Evolutionary conservation across 345 rosid genomes (phyloP), one percentile per base, ranked within the genome.

Genomic region (Eucalyptus coolabah): DNA sequence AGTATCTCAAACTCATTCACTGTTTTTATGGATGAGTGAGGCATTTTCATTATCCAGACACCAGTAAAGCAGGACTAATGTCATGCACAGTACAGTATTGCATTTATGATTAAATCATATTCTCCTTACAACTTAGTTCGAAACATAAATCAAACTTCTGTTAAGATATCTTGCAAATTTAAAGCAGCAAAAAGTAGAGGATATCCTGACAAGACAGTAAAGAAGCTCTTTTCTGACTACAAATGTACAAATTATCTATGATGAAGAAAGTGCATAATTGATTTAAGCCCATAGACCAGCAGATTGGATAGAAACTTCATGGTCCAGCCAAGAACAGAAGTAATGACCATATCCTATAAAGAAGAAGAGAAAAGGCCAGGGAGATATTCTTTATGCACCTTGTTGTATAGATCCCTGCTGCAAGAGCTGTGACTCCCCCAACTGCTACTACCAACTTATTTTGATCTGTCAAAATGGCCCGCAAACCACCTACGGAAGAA

Each of bases 381-480:
- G 11, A 86, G 40, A 24, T 65, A 60, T 65, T 86, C 34, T 42
- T 88, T 83, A 77, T 90, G 90, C 91, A 97, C 99, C 99, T 95
- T 65, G 99, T 97, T 87, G 99, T 97, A 93, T 98, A 98, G 92
- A 98, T 90, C 72, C 99, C 99, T 30, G 99, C 99, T 45, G 99
- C 99, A 88, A 98, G 97, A 91, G 99, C 99, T 37, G 99, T 98
- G 67, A 97, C 92, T 89, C 99, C 99, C 60, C 99, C 99, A 90
- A 98, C 99, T 90, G 96, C 98, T 65, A 96, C 98, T 89, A 97
- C 94, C 92, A 98, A 92, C 97, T 98, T 98, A 91, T 96, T 95
- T 93, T 98, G 99, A 94, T 96, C 99, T 5, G 99, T 98, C 88
- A 98, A 92, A 92, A 98, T 95, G 87, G 97, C 96, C 88, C 96